Conservation (phyloP, 495 filamentous ascomycete species). For the Penicillium simplicissimum region DNA sequence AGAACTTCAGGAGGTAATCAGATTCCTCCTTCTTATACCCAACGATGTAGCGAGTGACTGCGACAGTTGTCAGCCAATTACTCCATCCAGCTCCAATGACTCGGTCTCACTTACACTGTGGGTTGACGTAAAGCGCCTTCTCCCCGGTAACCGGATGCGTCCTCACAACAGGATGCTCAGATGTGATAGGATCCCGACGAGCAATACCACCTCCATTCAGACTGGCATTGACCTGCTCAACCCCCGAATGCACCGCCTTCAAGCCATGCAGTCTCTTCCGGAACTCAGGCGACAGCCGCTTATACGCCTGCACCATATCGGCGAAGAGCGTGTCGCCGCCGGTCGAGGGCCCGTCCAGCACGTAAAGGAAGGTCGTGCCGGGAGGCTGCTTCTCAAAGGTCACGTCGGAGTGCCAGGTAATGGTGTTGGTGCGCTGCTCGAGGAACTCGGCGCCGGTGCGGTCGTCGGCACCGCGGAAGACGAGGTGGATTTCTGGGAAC, state of each 20-base stretch:
- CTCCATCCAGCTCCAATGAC: not conserved
- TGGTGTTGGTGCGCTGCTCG: slow-evolving; percentile 54
- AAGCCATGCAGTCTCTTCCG: slow-evolving; percentile 59
- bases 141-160: slow-evolving; percentile 65
- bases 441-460: slow-evolving; percentile 51
- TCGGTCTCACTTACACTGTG: slow-evolving; percentile 65
- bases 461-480: slow-evolving; percentile 58
- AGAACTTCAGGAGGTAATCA: slow-evolving; percentile 62
- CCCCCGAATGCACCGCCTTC: slow-evolving; percentile 58
- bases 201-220: slow-evolving; percentile 51
- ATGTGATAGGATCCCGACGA: slow-evolving; percentile 54
- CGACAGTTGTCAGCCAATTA: not conserved
- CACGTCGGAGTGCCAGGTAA: slow-evolving; percentile 67
- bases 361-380: slow-evolving; percentile 64
- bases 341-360: slow-evolving; percentile 58
- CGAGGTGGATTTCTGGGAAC: slow-evolving; percentile 61
- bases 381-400: slow-evolving; percentile 66
- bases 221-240: slow-evolving; percentile 54
- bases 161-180: slow-evolving; percentile 61
- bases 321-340: slow-evolving; percentile 68
- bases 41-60: slow-evolving; percentile 60
- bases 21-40: slow-evolving; percentile 70
- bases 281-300: slow-evolving; percentile 57
- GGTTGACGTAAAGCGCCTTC: slow-evolving; percentile 85
- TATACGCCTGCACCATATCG: slow-evolving; percentile 58